Evolutionary conservation across 768 basidiomycete species (phyloP).

Genomic region (Chiua virens): DNA sequence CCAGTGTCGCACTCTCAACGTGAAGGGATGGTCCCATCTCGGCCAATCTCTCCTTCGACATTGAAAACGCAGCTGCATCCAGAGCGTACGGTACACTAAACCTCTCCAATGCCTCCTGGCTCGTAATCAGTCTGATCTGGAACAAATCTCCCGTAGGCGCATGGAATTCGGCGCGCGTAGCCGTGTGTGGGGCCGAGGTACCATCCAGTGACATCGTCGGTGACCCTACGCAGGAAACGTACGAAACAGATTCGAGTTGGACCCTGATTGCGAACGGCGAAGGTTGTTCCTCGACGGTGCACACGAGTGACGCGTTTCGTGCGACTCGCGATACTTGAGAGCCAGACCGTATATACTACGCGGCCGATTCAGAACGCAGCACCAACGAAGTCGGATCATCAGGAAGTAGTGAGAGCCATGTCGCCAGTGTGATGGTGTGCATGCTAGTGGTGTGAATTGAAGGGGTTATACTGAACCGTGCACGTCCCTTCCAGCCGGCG

Average conservation of each 20-base stretch:
- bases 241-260: slow-evolving; percentile 32
- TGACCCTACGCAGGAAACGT: slow-evolving; percentile 53
- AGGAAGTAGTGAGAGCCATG: slow-evolving; percentile 17
- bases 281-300: slow-evolving; percentile 30
- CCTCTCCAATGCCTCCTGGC: slow-evolving; percentile 59
- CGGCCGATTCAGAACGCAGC: slow-evolving; percentile 23
- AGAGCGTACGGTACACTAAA: slow-evolving; percentile 78
- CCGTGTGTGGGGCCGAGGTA: slow-evolving; percentile 76
- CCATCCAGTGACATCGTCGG: slow-evolving; percentile 70
- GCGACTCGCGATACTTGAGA: slow-evolving; percentile 25
- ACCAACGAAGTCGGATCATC: slow-evolving; percentile 7
- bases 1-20: slow-evolving; percentile 40
- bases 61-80: slow-evolving; percentile 65
- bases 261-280: slow-evolving; percentile 39
- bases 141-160: slow-evolving; percentile 49
- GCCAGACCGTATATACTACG: slow-evolving; percentile 8
- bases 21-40: slow-evolving; percentile 45
- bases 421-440: slow-evolving; percentile 20
- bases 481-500: slow-evolving; percentile 23
- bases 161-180: slow-evolving; percentile 66
- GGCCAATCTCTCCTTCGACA: slow-evolving; percentile 43
- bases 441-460: slow-evolving; percentile 34
- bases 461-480: slow-evolving; percentile 50
- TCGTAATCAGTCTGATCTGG: slow-evolving; percentile 67
- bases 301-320: slow-evolving; percentile 16